Base-by-base conservation (phyloP, 2,329 filamentous ascomycete genomes). In the Tolypocladium tundrense region DNA sequence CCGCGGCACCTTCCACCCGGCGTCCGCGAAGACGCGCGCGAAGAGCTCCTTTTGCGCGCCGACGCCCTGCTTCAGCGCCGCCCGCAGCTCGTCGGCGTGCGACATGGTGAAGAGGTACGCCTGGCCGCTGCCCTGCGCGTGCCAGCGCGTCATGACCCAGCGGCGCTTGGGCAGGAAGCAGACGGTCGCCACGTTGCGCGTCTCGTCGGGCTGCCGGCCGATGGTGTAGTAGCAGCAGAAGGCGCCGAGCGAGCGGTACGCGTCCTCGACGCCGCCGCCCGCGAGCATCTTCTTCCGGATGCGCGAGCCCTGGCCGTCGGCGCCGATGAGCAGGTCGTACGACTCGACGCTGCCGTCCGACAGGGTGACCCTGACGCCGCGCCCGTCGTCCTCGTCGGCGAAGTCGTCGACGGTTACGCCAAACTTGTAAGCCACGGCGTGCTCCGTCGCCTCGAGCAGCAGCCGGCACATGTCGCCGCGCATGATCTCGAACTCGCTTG, bases 401-500 rank as follows among this genome's bases (percentile, higher is more conserved):
- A 74, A 57, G 1, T 60, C 56, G 7, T 65, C 65, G 10, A 73
- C 60, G 5, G 64, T 66, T 33, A 69, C 67, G 8, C 65, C 69
- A 50, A 72, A 72, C 1, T 62, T 41, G 58, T 68, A 72, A 37
- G 60, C 60, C 16, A 62, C 63, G 4, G 57, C 63, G 14, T 67
- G 61, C 11, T 66, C 60, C 27, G 70, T 73, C 21, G 62, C 68
- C 0, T 81, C 72, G 62, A 79, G 78, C 1, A 86, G 65, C 2
- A 85, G 69, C 13, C 70, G 67, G 4, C 76, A 75, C n/a, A 86
- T 64, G 56, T 84, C 79, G 0, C 79, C 81, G 10, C 83, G 73
- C 74, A 86, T 79, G 54, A 86, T 79, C 69, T 86, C 83, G 59
- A 75, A 84, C 58, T 86, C 83, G 59, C 75, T 78, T 0, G 78